Base-by-base conservation (phyloP, 768 basidiomycete species). In the Galerina marginata region DNA sequence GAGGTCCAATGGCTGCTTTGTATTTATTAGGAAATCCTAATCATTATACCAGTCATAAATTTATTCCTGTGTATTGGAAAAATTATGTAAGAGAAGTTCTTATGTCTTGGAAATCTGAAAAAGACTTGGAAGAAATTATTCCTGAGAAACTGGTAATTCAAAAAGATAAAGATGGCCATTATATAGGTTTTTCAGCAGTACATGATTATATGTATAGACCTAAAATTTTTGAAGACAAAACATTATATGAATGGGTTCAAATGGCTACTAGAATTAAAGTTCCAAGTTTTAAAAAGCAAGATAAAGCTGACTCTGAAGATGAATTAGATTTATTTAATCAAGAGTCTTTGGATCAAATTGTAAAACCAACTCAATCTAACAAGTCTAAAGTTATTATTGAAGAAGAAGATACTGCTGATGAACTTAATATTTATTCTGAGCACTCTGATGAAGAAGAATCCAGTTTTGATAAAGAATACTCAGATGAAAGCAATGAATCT, bases 171-270 rank as follows among this genome's bases (percentile, higher is more conserved):
- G 20, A 20, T 20, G 61, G 62, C 7, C 14, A 38, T n/a, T 58
- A 69, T 53, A 42, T 72, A 12, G 68, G 67, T 2, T 29, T 70
- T 14, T 68, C 69, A 23, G 49, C 54, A 10, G 65, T 20, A 20
- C 20, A 20, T 20, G 20, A 20, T 20, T 20, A 20, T 20, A 20
- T 20, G 20, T 20, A 20, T 20, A 20, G 20, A 20, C 20, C 20
- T 20, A 20, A 20, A 20, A 20, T 20, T 20, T 20, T 20, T 20
- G 20, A 20, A 20, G 20, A 20, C 20, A 20, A 20, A 20, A 20
- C 42, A 58, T 52, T 75, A 16, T 75, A 75, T 67, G 71, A 76
- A 38, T 74, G 67, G 69, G 49, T 71, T 54, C 16, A 15, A 36
- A 48, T 25, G 26, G 51, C 43, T 43, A 36, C 7, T 40, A 25